These are phyloP conservation scores for Fusarium acutatum DNA, from an alignment of 2,329 filamentous ascomycete species.

Conservation along the genomic window DNA sequence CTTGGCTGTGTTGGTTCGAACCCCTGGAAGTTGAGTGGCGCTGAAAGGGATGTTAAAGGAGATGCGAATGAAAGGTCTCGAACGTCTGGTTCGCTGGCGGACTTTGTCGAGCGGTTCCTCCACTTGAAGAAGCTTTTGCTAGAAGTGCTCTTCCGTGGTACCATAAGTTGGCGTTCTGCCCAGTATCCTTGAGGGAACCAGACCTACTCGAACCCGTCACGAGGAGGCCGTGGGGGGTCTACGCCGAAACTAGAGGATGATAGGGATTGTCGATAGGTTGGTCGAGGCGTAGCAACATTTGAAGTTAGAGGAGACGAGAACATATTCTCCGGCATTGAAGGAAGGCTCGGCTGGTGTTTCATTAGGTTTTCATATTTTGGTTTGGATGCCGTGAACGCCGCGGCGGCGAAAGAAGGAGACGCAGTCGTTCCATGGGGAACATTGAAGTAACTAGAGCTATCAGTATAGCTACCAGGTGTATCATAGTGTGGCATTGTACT, in stretches of 20 bases:
- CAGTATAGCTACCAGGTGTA: neutral
- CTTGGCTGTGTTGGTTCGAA: constrained; percentile 16
- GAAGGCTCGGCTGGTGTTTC: constrained; percentile 30
- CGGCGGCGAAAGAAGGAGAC: constrained; percentile 23
- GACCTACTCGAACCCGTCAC: constrained; percentile 66
- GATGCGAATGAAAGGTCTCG: constrained; percentile 35
- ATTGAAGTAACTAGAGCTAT: constrained; percentile 45
- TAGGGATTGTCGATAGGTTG: neutral
- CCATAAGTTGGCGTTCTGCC: constrained; percentile 61
- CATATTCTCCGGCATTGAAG: constrained; percentile 14
- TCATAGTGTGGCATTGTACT: constrained; percentile 16
- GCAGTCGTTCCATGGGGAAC: constrained; percentile 33
- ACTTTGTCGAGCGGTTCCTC: constrained; percentile 50
- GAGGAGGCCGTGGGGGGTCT: constrained; percentile 65
- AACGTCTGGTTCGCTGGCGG: constrained; percentile 46
- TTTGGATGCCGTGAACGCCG: constrained; percentile 1
- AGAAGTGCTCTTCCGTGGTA: constrained; percentile 45
- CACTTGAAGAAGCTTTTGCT: constrained; percentile 52
- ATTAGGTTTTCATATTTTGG: constrained; percentile 12
- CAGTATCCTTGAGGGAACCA: constrained; percentile 71
- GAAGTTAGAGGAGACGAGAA: constrained; percentile 6
- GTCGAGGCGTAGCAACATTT: neutral
- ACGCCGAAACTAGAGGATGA: constrained; percentile 43
- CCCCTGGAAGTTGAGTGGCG: constrained; percentile 8
- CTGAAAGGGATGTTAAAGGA: constrained; percentile 37